phyloP scores from a whole-genome alignment of 345 rosid genomes.

The Acer negundo region DNA sequence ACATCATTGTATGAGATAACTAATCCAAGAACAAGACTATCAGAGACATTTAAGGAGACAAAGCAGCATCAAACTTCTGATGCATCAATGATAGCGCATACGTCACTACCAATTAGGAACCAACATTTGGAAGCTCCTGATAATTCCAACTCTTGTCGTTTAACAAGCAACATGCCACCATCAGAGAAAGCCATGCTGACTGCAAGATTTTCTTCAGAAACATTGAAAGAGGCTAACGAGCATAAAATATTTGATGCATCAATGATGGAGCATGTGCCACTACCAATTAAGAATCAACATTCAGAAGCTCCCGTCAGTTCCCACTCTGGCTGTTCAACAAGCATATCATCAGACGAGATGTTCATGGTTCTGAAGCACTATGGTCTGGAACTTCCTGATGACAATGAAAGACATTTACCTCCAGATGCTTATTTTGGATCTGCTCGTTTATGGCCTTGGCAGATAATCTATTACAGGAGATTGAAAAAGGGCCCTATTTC shows the following conservation, averaged over 20 bases:
- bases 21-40: conserved; percentile 16
- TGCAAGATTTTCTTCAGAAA: conserved; percentile 20
- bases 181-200: conserved; percentile 17
- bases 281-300: conserved; percentile 18
- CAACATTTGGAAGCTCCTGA: conserved; percentile 24
- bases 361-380: conserved; percentile 43
- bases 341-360: conserved; percentile 40
- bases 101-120: conserved; percentile 13
- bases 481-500: conserved; percentile 55
- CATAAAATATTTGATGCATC: conserved; percentile 27
- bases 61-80: conserved; percentile 26
- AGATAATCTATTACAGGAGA: conserved; percentile 43
- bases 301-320: conserved; percentile 24
- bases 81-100: conserved; percentile 17
- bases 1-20: conserved; percentile 17
- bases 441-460: conserved; percentile 57
- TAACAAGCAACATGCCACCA: conserved; percentile 15
- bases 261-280: conserved; percentile 8
- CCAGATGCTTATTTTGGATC: conserved; percentile 43
- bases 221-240: conserved; percentile 16
- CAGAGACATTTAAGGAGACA: conserved; percentile 17
- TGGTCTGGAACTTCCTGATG: conserved; percentile 34
- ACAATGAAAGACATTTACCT: conserved; percentile 31
- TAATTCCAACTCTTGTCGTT: conserved; percentile 13
- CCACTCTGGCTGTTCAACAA: conserved; percentile 16